These are phyloP conservation scores for Fusarium siculi DNA, from an alignment of 2,329 filamentous ascomycete species.

Conservation along the genomic window DNA sequence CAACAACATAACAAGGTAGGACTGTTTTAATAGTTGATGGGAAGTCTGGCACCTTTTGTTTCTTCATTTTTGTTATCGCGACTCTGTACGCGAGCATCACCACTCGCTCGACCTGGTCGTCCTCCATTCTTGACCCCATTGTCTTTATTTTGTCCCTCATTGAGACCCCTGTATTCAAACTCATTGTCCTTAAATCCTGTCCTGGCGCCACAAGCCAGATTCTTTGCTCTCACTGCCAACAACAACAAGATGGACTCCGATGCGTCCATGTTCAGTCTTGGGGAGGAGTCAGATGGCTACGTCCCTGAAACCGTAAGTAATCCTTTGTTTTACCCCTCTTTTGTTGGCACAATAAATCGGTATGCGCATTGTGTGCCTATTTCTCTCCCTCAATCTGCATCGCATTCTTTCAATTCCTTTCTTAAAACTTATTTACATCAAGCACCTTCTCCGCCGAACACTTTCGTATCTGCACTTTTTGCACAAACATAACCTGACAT, in stretches of 20 bases:
- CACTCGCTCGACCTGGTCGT: constrained; percentile 30
- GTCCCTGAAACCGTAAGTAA: constrained; percentile 53
- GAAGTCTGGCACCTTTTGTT: constrained; percentile 41
- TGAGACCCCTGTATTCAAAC: constrained; percentile 24
- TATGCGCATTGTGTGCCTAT: background rate
- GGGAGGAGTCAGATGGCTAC: constrained; percentile 56
- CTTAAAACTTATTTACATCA: background rate
- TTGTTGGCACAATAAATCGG: background rate
- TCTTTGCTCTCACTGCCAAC: constrained; percentile 20
- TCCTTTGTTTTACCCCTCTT: background rate
- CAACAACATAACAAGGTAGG: constrained; percentile 46
- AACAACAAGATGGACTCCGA: constrained; percentile 64
- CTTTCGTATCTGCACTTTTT: background rate
- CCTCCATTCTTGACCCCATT: constrained; percentile 20
- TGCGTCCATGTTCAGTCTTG: constrained; percentile 61
- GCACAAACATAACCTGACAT: constrained; percentile 35
- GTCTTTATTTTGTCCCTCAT: constrained; percentile 35
- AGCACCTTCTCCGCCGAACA: background rate
- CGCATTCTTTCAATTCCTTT: constrained; percentile 1
- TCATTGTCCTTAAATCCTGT: constrained; percentile 29
- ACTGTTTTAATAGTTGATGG: constrained; percentile 37
- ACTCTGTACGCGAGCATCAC: constrained; percentile 38
- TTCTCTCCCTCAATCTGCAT: constrained; percentile 3
- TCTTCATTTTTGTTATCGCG: constrained; percentile 41
- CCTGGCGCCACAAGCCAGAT: constrained; percentile 30